Percentiles rank a stretch among this genome's conserved stretches.
phyloP scores from a whole-genome alignment of 495 filamentous ascomycete species.

The Alectoria sarmentosa region DNA sequence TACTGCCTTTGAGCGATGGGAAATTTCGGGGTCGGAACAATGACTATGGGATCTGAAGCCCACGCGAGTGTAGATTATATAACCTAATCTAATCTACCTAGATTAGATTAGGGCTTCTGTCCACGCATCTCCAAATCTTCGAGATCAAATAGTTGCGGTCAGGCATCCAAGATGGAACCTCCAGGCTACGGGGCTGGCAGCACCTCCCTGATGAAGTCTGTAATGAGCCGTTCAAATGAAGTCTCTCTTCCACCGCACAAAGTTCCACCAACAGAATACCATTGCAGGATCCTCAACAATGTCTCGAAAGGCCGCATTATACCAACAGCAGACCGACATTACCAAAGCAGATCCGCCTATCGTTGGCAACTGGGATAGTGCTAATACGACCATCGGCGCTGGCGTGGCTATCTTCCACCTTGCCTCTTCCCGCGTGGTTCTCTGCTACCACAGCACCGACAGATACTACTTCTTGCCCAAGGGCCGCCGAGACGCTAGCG shows the following conservation, averaged over 20 bases:
- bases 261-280: not conserved
- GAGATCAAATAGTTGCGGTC: too few relatives aligned
- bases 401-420: conserved; percentile 46
- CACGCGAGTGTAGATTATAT: not conserved
- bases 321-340: not conserved
- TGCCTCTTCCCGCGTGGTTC: conserved; percentile 36
- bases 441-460: conserved; percentile 36
- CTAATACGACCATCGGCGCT: conserved; percentile 30
- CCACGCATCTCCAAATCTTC: not conserved
- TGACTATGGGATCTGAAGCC: not conserved
- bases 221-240: not conserved
- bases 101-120: not conserved
- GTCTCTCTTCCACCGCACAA: conserved; percentile 12
- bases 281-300: not conserved
- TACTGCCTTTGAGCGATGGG: too few relatives aligned
- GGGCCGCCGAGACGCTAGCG: conserved; percentile 38
- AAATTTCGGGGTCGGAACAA: too few relatives aligned
- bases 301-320: not conserved
- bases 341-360: conserved; percentile 16
- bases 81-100: not conserved
- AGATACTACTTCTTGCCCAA: conserved; percentile 43
- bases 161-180: not conserved
- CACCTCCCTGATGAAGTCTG: not conserved
- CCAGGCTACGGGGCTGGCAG: not conserved
- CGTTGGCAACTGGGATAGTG: conserved; percentile 20